Base-by-base conservation (phyloP, 2,329 filamentous ascomycete species). In the Chaetomium olivaceum region DNA sequence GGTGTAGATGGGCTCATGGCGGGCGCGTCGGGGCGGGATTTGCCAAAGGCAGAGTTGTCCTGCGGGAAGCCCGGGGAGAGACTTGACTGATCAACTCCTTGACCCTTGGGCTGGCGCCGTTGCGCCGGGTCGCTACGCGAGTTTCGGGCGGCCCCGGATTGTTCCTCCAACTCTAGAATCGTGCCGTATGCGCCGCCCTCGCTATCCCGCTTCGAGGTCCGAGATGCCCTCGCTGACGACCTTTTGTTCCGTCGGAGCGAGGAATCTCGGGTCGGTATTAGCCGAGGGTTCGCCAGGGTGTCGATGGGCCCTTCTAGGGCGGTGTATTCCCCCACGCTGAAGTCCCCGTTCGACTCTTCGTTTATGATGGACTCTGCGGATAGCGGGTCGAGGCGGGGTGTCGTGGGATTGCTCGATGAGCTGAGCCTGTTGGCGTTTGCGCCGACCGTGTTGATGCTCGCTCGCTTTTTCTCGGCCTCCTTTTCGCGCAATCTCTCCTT, bases 181-280 rank as follows among this genome's bases (percentile, higher is more conserved):
- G 84, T 83, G 9, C 74, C 75, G 58, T 80, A 76, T 0, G 66
- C 70, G 36, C 56, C 70, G 23, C 59, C 70, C 39, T 82, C 82
- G 71, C 76, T 81, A 64, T 83, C 80, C 51, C 79, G 79, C 73
- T 81, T 86, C 27, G 85, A 76, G 1, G 70, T 80, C 62, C 82
- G 76, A 1, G 82, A 80, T 1, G 80, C 81, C 33, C 83, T 80
- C 5, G 78, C 80, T 16, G 82, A 83, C 1, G 83, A 82, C 63
- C 86, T 82, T 75, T 83, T 87, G 1, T 84, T 81, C 71, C 85
- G 90, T 59, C 85, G 80, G 43, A 91, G 78, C 46, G 89, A 92
- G 1, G 89, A 92, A 63, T 91, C 89, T 63, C 89, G 84, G 8
- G 82, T 76, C 0, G 90, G 90, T 62, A 92, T 91, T 8, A 82